These are phyloP conservation scores for Cystobasidium tubakii DNA, from an alignment of 768 basidiomycete species.

Conservation along the genomic window DNA sequence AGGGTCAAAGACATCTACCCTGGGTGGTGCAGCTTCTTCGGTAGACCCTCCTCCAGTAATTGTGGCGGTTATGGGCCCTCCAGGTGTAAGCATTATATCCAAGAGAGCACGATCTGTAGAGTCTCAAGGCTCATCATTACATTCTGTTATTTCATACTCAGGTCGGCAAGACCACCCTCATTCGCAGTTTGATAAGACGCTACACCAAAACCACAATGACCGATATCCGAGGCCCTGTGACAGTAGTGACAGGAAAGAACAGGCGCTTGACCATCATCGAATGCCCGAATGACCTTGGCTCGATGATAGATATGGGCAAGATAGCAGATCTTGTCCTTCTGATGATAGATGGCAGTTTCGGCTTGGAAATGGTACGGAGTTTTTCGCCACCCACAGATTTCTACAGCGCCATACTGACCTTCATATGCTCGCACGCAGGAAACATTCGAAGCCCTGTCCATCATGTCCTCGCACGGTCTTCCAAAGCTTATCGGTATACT, in stretches of 20 bases:
- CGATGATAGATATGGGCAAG: constrained; percentile 97
- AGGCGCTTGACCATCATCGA: constrained; percentile 91
- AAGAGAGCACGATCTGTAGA: background rate
- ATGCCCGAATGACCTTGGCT: constrained; percentile 94
- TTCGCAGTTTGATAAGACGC: constrained; percentile 81
- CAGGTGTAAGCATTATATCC: constrained; percentile 58
- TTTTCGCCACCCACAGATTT: background rate
- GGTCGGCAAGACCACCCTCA: constrained; percentile 86
- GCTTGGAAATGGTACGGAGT: constrained; percentile 83
- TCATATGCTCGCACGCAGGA: constrained; percentile 60
- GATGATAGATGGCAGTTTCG: constrained; percentile 96
- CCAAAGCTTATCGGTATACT: constrained; percentile 97
- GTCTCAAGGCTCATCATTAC: background rate
- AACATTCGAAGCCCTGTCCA: constrained; percentile 96
- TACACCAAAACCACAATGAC: constrained; percentile 89
- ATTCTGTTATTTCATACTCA: too few species aligned
- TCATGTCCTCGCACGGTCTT: constrained; percentile 93
- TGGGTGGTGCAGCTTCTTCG: constrained; percentile 48
- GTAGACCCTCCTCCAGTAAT: constrained; percentile 84
- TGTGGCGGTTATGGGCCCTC: constrained; percentile 89
- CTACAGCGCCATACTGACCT: background rate
- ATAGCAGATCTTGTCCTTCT: constrained; percentile 91
- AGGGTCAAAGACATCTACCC: constrained; percentile 44
- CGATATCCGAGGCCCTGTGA: constrained; percentile 86
- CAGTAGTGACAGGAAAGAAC: constrained; percentile 78